Base-by-base conservation (phyloP, 495 filamentous ascomycete genomes). In the Talaromyces stipitatus region DNA sequence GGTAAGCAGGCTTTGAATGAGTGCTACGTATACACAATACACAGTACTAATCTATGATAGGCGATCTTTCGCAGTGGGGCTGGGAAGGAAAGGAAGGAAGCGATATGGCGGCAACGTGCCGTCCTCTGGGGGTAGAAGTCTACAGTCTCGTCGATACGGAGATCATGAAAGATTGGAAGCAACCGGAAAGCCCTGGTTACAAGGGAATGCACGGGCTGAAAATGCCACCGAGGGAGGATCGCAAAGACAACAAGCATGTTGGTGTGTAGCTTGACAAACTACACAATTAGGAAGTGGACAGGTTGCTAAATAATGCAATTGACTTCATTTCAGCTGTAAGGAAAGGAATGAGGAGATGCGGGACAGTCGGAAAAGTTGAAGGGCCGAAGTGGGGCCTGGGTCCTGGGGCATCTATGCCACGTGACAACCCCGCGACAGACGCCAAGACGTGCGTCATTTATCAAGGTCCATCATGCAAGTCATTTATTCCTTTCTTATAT, bases 21-120 rank as follows among this genome's bases (percentile, higher is more conserved):
- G 22, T 27, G 8, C 46, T 24, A n/a, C n/a, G n/a, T n/a, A n/a
- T n/a, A n/a, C 45, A 48, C 5, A 4, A 23, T 48, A n/a, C 6
- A 33, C 32, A 7, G 18, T 18, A 16, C 36, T 41, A 8, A 41
- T 41, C 18, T 18, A 9, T 41, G 36, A 14, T 41, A 62, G 84
- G 83, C 6, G 89, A 94, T 65, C 72, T 92, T 29, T 87, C 83
- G 2, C 75, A 83, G 28, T 90, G 86, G 85, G 87, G 86, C 1
- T 91, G 88, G 78, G 85, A 83, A 24, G 82, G 79, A 58, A 82
- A 84, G 60, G 78, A 78, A 36, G 80, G 75, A 41, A 74, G 75
- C 60, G 78, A 78, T 28, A 91, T 91, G 88, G 75, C 83, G 22
- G 82, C 84, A 14, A 86, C 82, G 20, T 90, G 86, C 67, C 77